These are phyloP conservation scores for Lanmaoa rubissima DNA, from an alignment of 768 basidiomycete species.

Conservation along the genomic window DNA sequence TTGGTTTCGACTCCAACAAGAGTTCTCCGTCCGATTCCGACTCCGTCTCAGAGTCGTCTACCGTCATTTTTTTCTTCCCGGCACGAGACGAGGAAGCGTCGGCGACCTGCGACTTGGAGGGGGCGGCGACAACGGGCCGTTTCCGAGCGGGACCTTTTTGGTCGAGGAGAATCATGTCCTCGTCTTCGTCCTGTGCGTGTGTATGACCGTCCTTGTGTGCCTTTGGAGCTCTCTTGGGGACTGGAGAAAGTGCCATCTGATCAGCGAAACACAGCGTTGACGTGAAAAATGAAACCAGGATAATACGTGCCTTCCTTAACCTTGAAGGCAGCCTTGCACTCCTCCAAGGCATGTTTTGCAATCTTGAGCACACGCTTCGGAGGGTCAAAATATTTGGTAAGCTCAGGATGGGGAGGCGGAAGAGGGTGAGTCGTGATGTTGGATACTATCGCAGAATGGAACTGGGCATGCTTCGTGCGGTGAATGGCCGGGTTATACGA, in stretches of 20 bases:
- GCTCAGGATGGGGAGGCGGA: conserved; percentile 81
- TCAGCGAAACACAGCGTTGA: neutral
- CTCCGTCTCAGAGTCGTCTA: conserved; percentile 55
- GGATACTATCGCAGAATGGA: conserved; percentile 77
- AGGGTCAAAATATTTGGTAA: conserved; percentile 80
- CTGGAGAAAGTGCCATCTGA: conserved; percentile 30
- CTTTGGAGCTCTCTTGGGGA: conserved; percentile 60
- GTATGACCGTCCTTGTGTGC: conserved; percentile 62
- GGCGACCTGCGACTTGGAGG: conserved; percentile 5
- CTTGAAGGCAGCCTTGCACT: conserved; percentile 65
- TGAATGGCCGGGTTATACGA: conserved; percentile 92
- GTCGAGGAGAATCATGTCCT: conserved; percentile 59
- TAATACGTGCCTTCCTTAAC: conserved; percentile 65
- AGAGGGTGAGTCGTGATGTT: conserved; percentile 76
- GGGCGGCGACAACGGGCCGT: conserved; percentile 12
- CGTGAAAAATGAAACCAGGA: neutral
- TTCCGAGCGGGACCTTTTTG: conserved; percentile 23
- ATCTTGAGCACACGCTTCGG: conserved; percentile 67
- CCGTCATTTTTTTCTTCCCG: conserved; percentile 15
- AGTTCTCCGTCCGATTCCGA: conserved; percentile 40
- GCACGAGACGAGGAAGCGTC: conserved; percentile 1
- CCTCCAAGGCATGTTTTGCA: conserved; percentile 52
- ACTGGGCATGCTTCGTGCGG: conserved; percentile 88
- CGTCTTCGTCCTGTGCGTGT: conserved; percentile 58
- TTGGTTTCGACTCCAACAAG: conserved; percentile 16